phyloP scores from a whole-genome alignment of 2,329 filamentous ascomycete genomes.

The Rugonectria rugulosa region DNA sequence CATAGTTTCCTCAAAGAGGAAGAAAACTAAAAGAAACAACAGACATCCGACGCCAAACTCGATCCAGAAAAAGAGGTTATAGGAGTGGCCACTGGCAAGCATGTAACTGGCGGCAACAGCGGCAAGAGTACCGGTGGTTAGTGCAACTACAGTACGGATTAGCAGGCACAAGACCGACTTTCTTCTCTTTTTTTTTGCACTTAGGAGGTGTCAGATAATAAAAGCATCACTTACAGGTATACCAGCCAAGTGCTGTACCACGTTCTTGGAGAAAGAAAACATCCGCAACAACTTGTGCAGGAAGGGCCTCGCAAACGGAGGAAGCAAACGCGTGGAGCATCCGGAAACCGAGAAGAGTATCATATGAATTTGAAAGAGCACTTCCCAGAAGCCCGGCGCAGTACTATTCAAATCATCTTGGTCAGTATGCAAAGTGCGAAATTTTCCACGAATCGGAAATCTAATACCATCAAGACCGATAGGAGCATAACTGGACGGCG shows the following conservation, averaged over 20 bases:
- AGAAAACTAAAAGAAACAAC: neutral
- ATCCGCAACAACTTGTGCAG: neutral
- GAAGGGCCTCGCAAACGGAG: neutral
- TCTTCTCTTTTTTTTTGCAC: no score
- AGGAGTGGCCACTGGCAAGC: neutral
- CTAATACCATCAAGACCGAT: neutral
- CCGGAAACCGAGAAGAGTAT: neutral
- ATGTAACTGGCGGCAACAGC: neutral
- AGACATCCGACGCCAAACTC: neutral
- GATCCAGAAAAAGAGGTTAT: constrained; percentile 1
- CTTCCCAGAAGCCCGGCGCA: neutral
- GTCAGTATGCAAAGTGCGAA: neutral
- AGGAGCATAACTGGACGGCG: neutral
- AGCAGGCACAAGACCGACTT: neutral
- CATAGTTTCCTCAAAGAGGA: neutral
- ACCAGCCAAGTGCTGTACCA: neutral
- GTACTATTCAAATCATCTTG: neutral
- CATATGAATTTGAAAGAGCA: neutral
- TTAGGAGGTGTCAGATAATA: neutral
- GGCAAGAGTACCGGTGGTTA: neutral
- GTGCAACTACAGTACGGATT: neutral
- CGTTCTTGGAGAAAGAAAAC: constrained; percentile 1
- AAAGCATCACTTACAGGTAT: neutral
- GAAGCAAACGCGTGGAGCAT: constrained; percentile 1
- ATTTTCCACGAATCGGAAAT: neutral